phyloP scores from a whole-genome alignment of 202 grass and related monocot genomes.

The Schoenoplectus tabernaemontani region DNA sequence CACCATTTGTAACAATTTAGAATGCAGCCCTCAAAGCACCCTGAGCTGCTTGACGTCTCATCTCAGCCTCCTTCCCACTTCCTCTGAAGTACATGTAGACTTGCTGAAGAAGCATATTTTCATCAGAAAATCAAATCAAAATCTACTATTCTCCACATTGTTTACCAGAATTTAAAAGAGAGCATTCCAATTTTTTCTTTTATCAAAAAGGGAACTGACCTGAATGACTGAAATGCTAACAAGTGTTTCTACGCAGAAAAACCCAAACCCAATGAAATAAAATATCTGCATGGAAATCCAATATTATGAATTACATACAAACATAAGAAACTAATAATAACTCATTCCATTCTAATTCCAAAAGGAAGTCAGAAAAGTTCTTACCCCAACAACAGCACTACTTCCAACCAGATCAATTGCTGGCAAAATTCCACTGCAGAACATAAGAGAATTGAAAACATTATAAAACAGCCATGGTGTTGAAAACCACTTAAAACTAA shows the following conservation, averaged over 20 bases:
- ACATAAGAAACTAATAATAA: not conserved
- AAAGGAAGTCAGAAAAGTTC: slow-evolving; percentile 14
- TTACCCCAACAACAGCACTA: slow-evolving; percentile 68
- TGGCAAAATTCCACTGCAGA: slow-evolving; percentile 62
- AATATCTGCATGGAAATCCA: slow-evolving; percentile 44
- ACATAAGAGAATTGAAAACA: slow-evolving; percentile 23
- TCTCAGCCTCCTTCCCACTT: slow-evolving; percentile 60
- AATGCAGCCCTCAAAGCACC: slow-evolving; percentile 66
- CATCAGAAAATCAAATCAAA: not conserved
- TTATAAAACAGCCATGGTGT: slow-evolving; percentile 9
- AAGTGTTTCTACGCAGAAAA: slow-evolving; percentile 70
- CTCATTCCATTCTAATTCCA: slow-evolving; percentile 4
- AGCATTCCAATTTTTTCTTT: not conserved
- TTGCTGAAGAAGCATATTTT: slow-evolving; percentile 50
- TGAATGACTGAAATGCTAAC: slow-evolving; percentile 73
- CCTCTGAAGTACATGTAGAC: slow-evolving; percentile 84
- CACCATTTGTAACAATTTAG: slow-evolving; percentile 31
- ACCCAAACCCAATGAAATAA: slow-evolving; percentile 76
- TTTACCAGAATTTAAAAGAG: not conserved
- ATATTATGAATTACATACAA: not conserved
- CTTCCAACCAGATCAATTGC: slow-evolving; percentile 63
- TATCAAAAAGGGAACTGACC: slow-evolving; percentile 30
- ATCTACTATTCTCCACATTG: no score
- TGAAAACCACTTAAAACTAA: not conserved
- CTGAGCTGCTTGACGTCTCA: slow-evolving; percentile 55